phyloP scores from a whole-genome alignment of 1,139 yeast genomes.

The Debaryomycetaceae sp. region DNA sequence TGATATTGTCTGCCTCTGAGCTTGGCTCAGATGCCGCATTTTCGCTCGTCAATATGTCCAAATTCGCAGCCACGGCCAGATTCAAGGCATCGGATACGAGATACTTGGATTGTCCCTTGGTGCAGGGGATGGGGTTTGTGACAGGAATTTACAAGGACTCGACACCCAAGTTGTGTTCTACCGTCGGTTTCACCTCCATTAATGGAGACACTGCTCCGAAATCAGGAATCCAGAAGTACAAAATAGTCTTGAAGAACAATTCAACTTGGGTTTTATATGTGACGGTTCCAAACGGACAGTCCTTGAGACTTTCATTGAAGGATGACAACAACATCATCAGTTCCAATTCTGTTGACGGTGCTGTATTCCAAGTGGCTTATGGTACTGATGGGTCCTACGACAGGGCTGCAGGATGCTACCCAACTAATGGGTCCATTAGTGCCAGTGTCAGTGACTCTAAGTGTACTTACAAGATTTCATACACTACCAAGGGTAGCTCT shows the following conservation, averaged over 20 bases:
- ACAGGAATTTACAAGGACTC: slow-evolving; percentile 54
- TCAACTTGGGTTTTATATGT: slow-evolving; percentile 48
- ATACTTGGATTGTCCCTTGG: slow-evolving; percentile 28
- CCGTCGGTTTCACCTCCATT: slow-evolving; percentile 47
- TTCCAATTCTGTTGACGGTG: slow-evolving; percentile 40
- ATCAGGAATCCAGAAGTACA: slow-evolving; percentile 9
- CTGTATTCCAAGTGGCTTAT: slow-evolving; percentile 53
- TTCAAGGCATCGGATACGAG: slow-evolving; percentile 13
- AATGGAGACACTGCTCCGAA: slow-evolving; percentile 31
- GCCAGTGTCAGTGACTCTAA: slow-evolving; percentile 17
- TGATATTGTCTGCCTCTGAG: slow-evolving; percentile 23
- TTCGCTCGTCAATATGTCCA: slow-evolving; percentile 16
- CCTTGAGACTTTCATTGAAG: slow-evolving; percentile 7
- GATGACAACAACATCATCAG: slow-evolving; percentile 5
- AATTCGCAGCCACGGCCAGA: slow-evolving; percentile 20
- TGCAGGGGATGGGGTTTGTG: slow-evolving; percentile 67
- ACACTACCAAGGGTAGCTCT: slow-evolving; percentile 48
- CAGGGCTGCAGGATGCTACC: slow-evolving; percentile 61
- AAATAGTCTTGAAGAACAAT: slow-evolving; percentile 17
- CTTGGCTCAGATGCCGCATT: slow-evolving; percentile 17
- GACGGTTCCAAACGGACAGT: slow-evolving; percentile 16
- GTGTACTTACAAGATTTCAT: slow-evolving; percentile 48
- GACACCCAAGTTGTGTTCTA: slow-evolving; percentile 47
- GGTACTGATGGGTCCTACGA: slow-evolving; percentile 36
- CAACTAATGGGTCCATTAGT: slow-evolving; percentile 23